Base-by-base conservation (phyloP, 2,329 filamentous ascomycete genomes). In the Pseudogymnoascus sp. region DNA sequence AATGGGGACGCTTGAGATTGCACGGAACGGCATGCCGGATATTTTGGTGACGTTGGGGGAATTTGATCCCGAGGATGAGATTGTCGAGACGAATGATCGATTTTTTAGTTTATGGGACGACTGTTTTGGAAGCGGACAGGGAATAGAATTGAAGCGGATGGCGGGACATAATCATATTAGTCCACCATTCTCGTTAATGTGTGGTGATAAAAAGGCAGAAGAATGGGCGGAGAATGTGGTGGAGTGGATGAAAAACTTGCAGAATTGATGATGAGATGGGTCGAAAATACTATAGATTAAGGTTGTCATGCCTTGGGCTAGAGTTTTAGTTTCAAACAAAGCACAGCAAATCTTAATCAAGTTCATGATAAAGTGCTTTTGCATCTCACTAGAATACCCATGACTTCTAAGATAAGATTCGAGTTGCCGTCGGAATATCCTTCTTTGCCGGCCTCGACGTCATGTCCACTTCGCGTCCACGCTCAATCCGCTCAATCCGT, bases 121-220 rank as follows among this genome's bases (percentile, higher is more conserved):
- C 23, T 60, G 46, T 8, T 73, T 69, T 67, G 69, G 68, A 0
- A 69, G 67, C 21, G 67, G 65, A 28, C 21, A n/a, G 5, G 25
- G 11, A 21, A 69, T 44, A 63, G 68, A 53, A 60, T 56, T 66
- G 34, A 28, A 64, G 46, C 60, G 61, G 16, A 62, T 72, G 12
- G 21, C 64, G 34, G 70, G 71, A 0, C 71, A 73, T 64, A 73
- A 73, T 64, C 72, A 73, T 67, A 70, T 73, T 21, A 70, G 67
- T 64, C 70, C 71, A 6, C 62, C 69, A 12, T 23, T 68, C 50
- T 65, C 65, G 11, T 42, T 73, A 59, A 66, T 67, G 62, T 69
- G 65, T 61, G 71, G 70, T 5, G 69, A 71, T 53, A 46, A 61
- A 42, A 67, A 67, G 25, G 72, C 66, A 1, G 72, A 73, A 65